Evolutionary conservation across 2,329 filamentous ascomycete genomes (phyloP), one percentile per base, ranked within the genome.

Genomic region (Ophiosphaerella korrae): DNA sequence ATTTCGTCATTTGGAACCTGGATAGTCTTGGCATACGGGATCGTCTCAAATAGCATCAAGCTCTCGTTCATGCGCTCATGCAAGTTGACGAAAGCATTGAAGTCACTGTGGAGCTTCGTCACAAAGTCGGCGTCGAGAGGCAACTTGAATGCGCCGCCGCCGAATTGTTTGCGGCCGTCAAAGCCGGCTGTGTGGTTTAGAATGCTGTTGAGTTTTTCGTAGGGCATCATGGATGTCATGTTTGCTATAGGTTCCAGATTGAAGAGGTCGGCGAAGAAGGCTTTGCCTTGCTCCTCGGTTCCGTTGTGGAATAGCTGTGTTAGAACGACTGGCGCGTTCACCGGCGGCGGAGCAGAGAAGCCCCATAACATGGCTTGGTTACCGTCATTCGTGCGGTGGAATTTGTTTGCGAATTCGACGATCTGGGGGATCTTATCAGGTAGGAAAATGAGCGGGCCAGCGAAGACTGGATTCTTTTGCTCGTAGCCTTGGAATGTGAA

Each of bases 401-500:
- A 70, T 26, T 62, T 66, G 51, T 72, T 72, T 16, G 57, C 48
- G 14, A 69, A 71, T 1, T 39, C 37, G 4, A 72, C 61, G 31
- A 73, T 60, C 33, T 63, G 49, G 3, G 65, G 57, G 11, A 65
- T 47, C 37, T 63, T 70, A 24, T 55, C 58, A 9, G 67, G 70
- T 4, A 62, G 63, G 50, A 74, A 76, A 14, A 75, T 46, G 16
- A 77, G 55, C 11, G 68, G 68, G 2, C 75, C 75, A 9, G 68
- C 64, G 35, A 65, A 77, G 16, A 74, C 62, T 7, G 68, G 61
- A 23, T 60, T 53, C 3, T 53, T 26, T 48, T 75, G 73, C 0
- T 57, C 52, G 37, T 70, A 64, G 7, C 58, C 72, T 39, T 64
- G 66, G 50, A 76, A 69, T 0, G 68, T 71, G 62, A 82, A 82